phyloP scores from a whole-genome alignment of 345 rosid species.

The Streptanthus diversifolius region DNA sequence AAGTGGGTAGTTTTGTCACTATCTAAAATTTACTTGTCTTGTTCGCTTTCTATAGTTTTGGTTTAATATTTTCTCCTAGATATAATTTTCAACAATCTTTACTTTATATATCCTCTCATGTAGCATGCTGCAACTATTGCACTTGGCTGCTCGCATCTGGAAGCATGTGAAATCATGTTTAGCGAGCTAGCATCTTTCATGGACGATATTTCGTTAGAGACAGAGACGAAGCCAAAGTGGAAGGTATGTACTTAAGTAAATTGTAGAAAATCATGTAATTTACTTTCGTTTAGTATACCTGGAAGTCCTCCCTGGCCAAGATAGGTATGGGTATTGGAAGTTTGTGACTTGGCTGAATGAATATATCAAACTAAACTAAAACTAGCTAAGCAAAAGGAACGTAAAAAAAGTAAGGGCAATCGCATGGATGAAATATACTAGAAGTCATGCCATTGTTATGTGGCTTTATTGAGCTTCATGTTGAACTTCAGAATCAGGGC shows the following conservation, averaged over 20 bases:
- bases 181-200: constrained; percentile 81
- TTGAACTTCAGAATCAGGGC: constrained; percentile 9
- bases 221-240: constrained; percentile 96
- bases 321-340: background rate
- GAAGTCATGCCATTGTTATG: background rate
- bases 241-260: constrained; percentile 52
- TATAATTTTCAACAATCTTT: background rate
- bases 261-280: constrained; percentile 11
- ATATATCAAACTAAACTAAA: background rate
- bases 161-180: constrained; percentile 95
- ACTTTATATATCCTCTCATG: constrained; percentile 20
- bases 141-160: constrained; percentile 96
- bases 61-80: constrained; percentile 15
- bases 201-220: constrained; percentile 88
- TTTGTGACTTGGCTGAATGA: background rate
- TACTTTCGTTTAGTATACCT: constrained; percentile 5
- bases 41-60: background rate
- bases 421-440: constrained; percentile 13
- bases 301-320: constrained; percentile 5
- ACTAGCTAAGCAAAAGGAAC: constrained; percentile 8
- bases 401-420: background rate
- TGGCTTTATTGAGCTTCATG: constrained; percentile 3
- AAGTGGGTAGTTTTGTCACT: constrained; percentile 14
- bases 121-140: constrained; percentile 98
- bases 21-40: background rate